Conservation (phyloP, 441 rosid species). For the Dalechampia spathulata region DNA sequence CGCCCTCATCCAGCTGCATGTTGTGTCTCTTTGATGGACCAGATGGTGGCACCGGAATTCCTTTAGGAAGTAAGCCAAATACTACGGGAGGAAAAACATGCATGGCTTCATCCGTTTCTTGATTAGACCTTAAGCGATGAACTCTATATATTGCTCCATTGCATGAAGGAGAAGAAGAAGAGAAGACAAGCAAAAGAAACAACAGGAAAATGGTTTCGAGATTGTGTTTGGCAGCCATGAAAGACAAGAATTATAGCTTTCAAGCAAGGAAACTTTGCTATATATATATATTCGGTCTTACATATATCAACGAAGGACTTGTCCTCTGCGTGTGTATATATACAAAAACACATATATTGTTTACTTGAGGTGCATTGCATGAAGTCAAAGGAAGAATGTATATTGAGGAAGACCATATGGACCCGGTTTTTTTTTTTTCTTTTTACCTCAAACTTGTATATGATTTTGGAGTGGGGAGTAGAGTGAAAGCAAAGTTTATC, state of each 20-base stretch:
- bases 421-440: no score
- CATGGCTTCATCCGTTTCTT: not conserved
- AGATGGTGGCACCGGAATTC: slow-evolving; percentile 33
- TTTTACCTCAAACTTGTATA: no score
- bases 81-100: not conserved
- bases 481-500: slow-evolving; percentile 7
- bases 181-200: slow-evolving; percentile 15
- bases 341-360: no score
- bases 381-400: no score
- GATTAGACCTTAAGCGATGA: not conserved
- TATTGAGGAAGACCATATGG: no score
- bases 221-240: slow-evolving; percentile 27
- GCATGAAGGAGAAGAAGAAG: slow-evolving; percentile 7
- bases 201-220: slow-evolving; percentile 21
- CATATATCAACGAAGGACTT: no score
- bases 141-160: slow-evolving; percentile 13
- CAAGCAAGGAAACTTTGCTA: no score
- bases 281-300: no score
- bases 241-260: no score
- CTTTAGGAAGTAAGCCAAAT: slow-evolving; percentile 13
- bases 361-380: no score
- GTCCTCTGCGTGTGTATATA: no score
- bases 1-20: not conserved
- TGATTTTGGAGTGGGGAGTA: slow-evolving; percentile 4
- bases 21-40: slow-evolving; percentile 45